phyloP scores from a whole-genome alignment of 2,329 filamentous ascomycete genomes.

The Alternaria angustiovoidea region DNA sequence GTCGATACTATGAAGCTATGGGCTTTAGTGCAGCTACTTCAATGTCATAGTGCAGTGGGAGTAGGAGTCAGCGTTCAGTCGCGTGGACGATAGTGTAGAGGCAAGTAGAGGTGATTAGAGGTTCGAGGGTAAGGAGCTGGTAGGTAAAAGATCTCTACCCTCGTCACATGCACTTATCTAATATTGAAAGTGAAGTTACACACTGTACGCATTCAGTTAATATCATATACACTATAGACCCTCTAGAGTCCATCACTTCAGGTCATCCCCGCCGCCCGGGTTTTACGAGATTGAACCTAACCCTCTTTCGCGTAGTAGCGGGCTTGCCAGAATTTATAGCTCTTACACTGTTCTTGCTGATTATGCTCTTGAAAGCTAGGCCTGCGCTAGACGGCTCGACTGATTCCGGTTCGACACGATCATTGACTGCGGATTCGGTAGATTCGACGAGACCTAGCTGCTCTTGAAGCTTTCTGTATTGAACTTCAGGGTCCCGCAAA shows the following conservation, averaged over 20 bases:
- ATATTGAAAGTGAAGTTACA: background rate
- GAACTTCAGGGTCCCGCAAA: slow-evolving; percentile 17
- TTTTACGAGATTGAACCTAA: slow-evolving; percentile 1
- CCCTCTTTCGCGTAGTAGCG: background rate
- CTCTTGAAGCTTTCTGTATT: slow-evolving; percentile 22
- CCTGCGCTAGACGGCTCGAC: background rate
- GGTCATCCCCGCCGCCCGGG: background rate
- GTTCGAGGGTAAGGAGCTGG: background rate
- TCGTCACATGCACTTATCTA: background rate
- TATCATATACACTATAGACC: background rate
- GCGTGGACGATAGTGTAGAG: background rate
- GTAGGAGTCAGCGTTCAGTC: background rate
- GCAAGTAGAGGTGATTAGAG: background rate
- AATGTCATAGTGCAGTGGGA: background rate
- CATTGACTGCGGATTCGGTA: background rate
- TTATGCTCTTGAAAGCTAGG: slow-evolving; percentile 9
- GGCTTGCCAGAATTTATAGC: background rate
- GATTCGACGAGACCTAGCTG: slow-evolving; percentile 14
- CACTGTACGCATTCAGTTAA: background rate
- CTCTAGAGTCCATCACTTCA: background rate
- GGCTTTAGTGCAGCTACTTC: background rate
- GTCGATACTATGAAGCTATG: background rate
- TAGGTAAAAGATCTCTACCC: background rate
- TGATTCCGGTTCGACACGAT: background rate
- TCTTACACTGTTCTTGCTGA: background rate